These are phyloP conservation scores for Coniella vitis DNA, from an alignment of 2,329 filamentous ascomycete species.

Conservation along the genomic window DNA sequence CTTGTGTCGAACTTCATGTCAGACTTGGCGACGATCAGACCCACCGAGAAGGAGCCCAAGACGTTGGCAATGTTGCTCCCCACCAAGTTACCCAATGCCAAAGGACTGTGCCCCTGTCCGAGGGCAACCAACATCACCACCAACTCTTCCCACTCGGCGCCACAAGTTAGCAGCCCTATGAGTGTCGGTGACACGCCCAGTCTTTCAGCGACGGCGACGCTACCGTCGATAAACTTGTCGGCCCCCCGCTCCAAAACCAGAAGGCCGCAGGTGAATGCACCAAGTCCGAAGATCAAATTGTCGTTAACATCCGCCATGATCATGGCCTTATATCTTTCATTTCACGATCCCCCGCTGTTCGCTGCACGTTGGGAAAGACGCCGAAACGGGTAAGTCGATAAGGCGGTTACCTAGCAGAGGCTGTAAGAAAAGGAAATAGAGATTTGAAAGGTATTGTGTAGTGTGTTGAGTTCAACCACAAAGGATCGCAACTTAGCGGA, in stretches of 20 bases:
- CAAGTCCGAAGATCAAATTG: constrained; percentile 32
- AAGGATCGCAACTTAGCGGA: too few species aligned
- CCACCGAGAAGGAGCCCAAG: constrained; percentile 45
- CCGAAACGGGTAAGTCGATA: too few species aligned
- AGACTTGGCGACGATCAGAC: constrained; percentile 33
- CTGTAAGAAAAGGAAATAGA: too few species aligned
- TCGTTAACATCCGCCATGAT: constrained; percentile 29
- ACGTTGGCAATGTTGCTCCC: constrained; percentile 47
- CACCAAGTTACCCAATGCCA: constrained; percentile 45
- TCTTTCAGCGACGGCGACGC: constrained; percentile 36
- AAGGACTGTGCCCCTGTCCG: constrained; percentile 33
- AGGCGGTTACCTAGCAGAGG: too few species aligned
- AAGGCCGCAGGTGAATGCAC: constrained; percentile 34
- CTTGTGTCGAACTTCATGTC: constrained; percentile 34
- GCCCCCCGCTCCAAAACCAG: constrained; percentile 44
- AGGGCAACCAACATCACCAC: constrained; percentile 41
- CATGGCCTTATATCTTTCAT: not conserved
- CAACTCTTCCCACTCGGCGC: constrained; percentile 49
- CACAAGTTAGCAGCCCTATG: constrained; percentile 43
- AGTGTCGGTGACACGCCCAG: constrained; percentile 38
- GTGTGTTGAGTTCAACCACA: too few species aligned
- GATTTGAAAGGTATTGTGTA: too few species aligned
- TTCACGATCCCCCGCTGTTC: not conserved
- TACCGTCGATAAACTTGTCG: constrained; percentile 45
- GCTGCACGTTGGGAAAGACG: not conserved